Conservation (phyloP, 495 filamentous ascomycete species). For the Opeltia flavorubescens region DNA sequence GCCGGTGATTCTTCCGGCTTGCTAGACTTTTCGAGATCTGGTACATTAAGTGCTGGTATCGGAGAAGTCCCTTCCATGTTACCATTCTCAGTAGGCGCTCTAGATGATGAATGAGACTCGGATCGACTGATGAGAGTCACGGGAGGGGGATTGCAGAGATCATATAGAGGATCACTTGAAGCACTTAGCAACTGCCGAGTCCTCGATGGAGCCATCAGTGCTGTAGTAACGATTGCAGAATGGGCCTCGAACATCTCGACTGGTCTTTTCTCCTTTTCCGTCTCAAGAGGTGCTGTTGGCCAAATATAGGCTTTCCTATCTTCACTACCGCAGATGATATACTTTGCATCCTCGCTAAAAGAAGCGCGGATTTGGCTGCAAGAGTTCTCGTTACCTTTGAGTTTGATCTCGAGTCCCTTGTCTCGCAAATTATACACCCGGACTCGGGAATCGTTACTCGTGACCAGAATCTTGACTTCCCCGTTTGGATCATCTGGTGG, state of each 20-base stretch:
- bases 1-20: constrained; percentile 45
- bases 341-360: constrained; percentile 76
- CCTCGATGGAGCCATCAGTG: constrained; percentile 67
- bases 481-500: constrained; percentile 48
- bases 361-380: constrained; percentile 81
- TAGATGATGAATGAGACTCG: constrained; percentile 35
- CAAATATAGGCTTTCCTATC: constrained; percentile 83
- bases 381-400: constrained; percentile 86
- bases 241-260: constrained; percentile 85
- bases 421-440: constrained; percentile 77
- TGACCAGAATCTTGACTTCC: constrained; percentile 76
- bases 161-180: constrained; percentile 86
- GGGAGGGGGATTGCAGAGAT: constrained; percentile 90
- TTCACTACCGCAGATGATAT: constrained; percentile 89
- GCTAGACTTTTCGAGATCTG: constrained; percentile 35
- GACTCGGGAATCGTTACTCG: constrained; percentile 92
- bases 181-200: constrained; percentile 62
- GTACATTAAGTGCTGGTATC: constrained; percentile 14
- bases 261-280: constrained; percentile 59
- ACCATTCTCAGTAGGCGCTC: constrained; percentile 17
- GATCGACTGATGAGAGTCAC: constrained; percentile 68
- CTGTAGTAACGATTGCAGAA: constrained; percentile 72
- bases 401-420: constrained; percentile 74
- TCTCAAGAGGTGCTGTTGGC: constrained; percentile 43
- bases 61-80: constrained; percentile 10